These are phyloP conservation scores for Pleomassaria siparia DNA, from an alignment of 2,329 filamentous ascomycete genomes.

Conservation along the genomic window DNA sequence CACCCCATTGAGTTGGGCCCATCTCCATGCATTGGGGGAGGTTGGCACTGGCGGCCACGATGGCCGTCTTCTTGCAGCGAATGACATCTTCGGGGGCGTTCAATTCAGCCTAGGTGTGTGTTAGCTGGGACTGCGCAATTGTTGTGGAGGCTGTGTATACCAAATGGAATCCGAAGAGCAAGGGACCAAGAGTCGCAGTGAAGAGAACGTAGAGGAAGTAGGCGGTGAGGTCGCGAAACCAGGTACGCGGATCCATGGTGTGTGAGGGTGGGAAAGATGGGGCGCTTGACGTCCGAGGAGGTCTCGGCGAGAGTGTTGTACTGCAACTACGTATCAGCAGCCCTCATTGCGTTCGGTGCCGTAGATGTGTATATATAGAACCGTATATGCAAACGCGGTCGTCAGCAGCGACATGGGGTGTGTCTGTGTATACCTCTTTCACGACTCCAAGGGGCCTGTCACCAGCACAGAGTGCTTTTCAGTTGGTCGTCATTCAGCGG, in stretches of 20 bases:
- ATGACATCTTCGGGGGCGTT: conserved; percentile 95
- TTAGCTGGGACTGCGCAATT: conserved; percentile 16
- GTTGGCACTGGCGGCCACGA: conserved; percentile 42
- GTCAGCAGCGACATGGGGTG: not conserved
- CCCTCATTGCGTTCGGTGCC: not conserved
- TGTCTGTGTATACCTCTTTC: conserved; percentile 16
- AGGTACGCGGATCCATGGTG: conserved; percentile 42
- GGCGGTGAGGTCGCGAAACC: conserved; percentile 60
- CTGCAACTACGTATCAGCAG: conserved; percentile 14
- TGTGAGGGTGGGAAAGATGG: conserved; percentile 14
- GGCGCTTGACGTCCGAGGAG: conserved; percentile 14
- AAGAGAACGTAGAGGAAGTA: conserved; percentile 78
- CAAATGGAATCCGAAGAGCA: conserved; percentile 94
- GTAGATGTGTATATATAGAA: not conserved
- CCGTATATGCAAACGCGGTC: not conserved
- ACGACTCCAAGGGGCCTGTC: conserved; percentile 7
- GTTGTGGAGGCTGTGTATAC: conserved; percentile 49
- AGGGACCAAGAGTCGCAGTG: conserved; percentile 78
- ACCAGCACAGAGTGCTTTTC: conserved; percentile 13
- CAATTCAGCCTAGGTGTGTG: conserved; percentile 74
- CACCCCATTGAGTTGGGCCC: conserved; percentile 77
- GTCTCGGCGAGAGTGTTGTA: conserved; percentile 7
- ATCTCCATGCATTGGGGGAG: conserved; percentile 85
- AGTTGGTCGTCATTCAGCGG: conserved; percentile 15
- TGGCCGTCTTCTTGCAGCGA: conserved; percentile 71